Conservation (phyloP, 129 eudicot species). For the Lactuca saligna region DNA sequence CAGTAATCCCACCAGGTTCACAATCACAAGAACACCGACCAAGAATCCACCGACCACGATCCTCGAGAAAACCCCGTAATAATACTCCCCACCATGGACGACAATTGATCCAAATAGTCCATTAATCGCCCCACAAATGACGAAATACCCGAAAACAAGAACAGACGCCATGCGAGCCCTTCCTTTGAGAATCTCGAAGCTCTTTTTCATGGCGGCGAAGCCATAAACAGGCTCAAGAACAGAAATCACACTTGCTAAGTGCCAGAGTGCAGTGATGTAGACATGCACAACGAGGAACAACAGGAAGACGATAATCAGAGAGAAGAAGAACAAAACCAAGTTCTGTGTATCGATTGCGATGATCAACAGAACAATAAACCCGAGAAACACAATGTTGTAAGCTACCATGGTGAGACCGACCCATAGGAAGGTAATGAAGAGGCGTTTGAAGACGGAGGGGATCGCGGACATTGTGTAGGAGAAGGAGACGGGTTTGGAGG, state of each 20-base stretch:
- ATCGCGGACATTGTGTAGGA: constrained; percentile 64
- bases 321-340: constrained; percentile 45
- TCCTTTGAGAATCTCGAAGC: constrained; percentile 72
- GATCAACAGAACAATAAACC: constrained; percentile 53
- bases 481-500: constrained; percentile 67
- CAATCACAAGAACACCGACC: constrained; percentile 83
- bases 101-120: constrained; percentile 66
- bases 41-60: constrained; percentile 83
- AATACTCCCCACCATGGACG: constrained; percentile 65
- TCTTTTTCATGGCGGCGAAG: constrained; percentile 72
- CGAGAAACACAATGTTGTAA: constrained; percentile 57
- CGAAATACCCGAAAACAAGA: constrained; percentile 62
- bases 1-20: constrained; percentile 76
- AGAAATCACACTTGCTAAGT: constrained; percentile 78
- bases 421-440: constrained; percentile 75
- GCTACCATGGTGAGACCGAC: constrained; percentile 58
- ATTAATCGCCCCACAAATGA: constrained; percentile 66
- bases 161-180: constrained; percentile 49
- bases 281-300: constrained; percentile 78
- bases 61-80: constrained; percentile 56
- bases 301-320: constrained; percentile 44
- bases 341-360: constrained; percentile 64
- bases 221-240: constrained; percentile 83
- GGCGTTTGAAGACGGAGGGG: constrained; percentile 65
- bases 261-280: constrained; percentile 81